Conservation (phyloP, 495 filamentous ascomycete species). For the Penicillium canariense region DNA sequence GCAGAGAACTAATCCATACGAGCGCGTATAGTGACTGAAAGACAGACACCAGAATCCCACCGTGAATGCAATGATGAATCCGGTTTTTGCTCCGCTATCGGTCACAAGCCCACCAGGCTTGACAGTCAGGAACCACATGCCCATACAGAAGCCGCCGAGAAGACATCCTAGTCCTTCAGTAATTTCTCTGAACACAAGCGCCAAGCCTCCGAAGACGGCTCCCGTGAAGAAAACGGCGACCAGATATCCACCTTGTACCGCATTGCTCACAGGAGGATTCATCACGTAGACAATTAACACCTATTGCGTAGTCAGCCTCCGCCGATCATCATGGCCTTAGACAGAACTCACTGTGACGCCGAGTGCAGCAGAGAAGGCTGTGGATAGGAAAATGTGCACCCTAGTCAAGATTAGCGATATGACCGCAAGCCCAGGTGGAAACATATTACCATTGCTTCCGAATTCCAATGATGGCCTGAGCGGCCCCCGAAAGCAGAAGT, state of each 20-base stretch:
- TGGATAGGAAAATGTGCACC: conserved; percentile 78
- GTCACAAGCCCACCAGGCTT: conserved; percentile 72
- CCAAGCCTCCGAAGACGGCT: conserved; percentile 68
- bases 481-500: conserved; percentile 64
- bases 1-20: conserved; percentile 70
- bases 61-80: conserved; percentile 73
- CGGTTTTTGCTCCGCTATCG: conserved; percentile 57
- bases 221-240: conserved; percentile 78
- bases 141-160: conserved; percentile 81
- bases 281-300: conserved; percentile 89
- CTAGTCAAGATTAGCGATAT: conserved; percentile 25
- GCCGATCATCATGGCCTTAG: not conserved
- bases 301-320: conserved; percentile 21
- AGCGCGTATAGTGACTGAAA: conserved; percentile 74
- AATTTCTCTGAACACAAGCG: conserved; percentile 79
- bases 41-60: conserved; percentile 66
- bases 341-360: conserved; percentile 59
- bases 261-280: conserved; percentile 71
- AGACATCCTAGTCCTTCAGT: conserved; percentile 85
- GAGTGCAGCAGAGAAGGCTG: conserved; percentile 68
- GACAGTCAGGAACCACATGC: conserved; percentile 87
- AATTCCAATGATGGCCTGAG: conserved; percentile 76
- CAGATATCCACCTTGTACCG: conserved; percentile 83
- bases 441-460: conserved; percentile 65
- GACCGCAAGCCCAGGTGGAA: not conserved